These are phyloP conservation scores for Fraxinus angustifolia DNA, from an alignment of 305 asterid genomes.

Conservation along the genomic window DNA sequence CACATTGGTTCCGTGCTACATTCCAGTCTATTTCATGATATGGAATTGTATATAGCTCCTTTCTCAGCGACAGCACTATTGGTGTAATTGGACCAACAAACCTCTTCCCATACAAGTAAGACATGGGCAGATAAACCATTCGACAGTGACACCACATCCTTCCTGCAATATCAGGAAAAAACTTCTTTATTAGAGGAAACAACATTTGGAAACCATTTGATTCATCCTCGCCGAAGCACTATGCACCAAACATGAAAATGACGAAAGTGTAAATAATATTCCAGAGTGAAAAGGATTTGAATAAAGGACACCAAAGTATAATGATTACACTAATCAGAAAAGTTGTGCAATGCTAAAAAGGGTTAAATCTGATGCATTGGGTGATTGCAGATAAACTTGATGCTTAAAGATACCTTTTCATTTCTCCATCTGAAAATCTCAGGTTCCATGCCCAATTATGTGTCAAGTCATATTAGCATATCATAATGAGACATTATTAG, in stretches of 20 bases:
- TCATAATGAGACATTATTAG: background rate
- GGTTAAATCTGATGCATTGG: slow-evolving; percentile 8
- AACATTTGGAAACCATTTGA: slow-evolving; percentile 9
- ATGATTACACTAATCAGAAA: slow-evolving; percentile 13
- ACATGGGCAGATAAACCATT: slow-evolving; percentile 41
- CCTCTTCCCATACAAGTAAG: slow-evolving; percentile 29
- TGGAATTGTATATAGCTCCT: slow-evolving; percentile 31
- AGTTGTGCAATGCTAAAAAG: background rate
- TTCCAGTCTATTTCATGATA: slow-evolving; percentile 44
- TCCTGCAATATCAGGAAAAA: slow-evolving; percentile 27
- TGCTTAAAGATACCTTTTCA: background rate
- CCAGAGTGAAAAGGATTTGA: background rate
- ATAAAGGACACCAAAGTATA: background rate
- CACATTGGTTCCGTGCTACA: slow-evolving; percentile 38
- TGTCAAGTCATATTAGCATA: slow-evolving; percentile 5
- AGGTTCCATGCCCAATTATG: slow-evolving; percentile 7
- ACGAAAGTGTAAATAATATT: background rate
- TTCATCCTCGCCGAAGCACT: background rate
- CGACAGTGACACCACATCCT: slow-evolving; percentile 42
- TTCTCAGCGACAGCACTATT: slow-evolving; percentile 29
- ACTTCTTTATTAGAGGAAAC: background rate
- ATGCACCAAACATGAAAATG: slow-evolving; percentile 1
- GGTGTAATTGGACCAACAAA: slow-evolving; percentile 36
- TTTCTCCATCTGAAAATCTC: background rate
- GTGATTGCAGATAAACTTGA: background rate